phyloP scores from a whole-genome alignment of 768 basidiomycete genomes.

The Leccinum uliginosum region DNA sequence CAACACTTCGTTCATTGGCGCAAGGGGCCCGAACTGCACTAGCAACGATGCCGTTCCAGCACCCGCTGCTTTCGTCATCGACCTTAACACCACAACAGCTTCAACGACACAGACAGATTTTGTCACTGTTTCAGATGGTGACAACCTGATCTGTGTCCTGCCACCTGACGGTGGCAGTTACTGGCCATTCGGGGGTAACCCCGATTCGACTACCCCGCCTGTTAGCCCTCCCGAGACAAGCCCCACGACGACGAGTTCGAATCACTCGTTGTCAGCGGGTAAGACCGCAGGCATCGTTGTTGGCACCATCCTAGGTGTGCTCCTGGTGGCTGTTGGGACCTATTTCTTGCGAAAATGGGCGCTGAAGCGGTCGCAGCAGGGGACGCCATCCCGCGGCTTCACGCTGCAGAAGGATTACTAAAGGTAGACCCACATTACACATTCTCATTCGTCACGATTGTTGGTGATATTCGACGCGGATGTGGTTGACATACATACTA shows the following conservation, averaged over 20 bases:
- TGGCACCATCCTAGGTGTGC: slow-evolving; percentile 46
- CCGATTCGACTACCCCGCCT: slow-evolving; percentile 26
- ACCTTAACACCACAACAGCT: slow-evolving; percentile 35
- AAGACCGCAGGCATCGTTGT: slow-evolving; percentile 43
- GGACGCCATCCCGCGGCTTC: slow-evolving; percentile 14
- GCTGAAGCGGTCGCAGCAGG: slow-evolving; percentile 31
- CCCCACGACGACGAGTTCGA: slow-evolving; percentile 12
- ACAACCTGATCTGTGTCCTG: slow-evolving; percentile 60
- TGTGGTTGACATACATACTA: not conserved
- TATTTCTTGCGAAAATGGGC: slow-evolving; percentile 51
- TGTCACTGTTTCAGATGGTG: slow-evolving; percentile 44
- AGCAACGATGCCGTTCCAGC: slow-evolving; percentile 43
- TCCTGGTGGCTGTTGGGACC: slow-evolving; percentile 35
- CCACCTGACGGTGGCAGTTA: slow-evolving; percentile 65
- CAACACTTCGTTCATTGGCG: slow-evolving; percentile 74
- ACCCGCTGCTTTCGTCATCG: slow-evolving; percentile 58
- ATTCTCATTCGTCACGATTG: not conserved
- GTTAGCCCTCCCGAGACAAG: slow-evolving; percentile 11
- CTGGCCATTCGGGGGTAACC: slow-evolving; percentile 67
- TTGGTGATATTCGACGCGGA: not conserved
- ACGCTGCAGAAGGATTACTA: slow-evolving; percentile 3
- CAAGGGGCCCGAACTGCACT: slow-evolving; percentile 62
- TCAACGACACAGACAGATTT: slow-evolving; percentile 53
- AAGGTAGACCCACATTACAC: not conserved
- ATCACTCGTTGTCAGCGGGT: slow-evolving; percentile 27